These are phyloP conservation scores for Ampelocalamus luodianensis DNA, from an alignment of 176 grass and related monocot genomes.

Conservation along the genomic window DNA sequence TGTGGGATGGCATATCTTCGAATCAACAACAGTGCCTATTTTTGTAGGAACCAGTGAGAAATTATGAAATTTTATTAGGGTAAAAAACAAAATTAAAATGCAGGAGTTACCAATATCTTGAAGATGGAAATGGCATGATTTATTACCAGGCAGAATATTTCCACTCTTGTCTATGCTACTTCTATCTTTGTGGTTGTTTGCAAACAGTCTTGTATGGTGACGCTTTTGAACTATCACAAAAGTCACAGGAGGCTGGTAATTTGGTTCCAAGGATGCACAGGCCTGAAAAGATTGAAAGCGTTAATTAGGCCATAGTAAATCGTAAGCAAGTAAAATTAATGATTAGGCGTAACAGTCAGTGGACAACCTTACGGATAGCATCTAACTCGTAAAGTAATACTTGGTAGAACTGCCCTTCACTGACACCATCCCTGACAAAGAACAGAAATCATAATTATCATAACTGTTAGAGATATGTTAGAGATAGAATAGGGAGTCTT, in stretches of 20 bases:
- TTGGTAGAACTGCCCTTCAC: conserved; percentile 78
- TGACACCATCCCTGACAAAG: conserved; percentile 67
- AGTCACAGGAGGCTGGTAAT: conserved; percentile 75
- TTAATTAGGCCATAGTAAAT: neutral
- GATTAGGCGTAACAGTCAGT: neutral
- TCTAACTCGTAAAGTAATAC: conserved; percentile 75
- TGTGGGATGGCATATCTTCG: conserved; percentile 71
- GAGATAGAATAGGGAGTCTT: too few species aligned
- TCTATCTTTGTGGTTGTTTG: conserved; percentile 72
- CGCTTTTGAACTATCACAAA: conserved; percentile 85
- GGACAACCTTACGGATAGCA: conserved; percentile 72
- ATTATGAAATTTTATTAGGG: neutral
- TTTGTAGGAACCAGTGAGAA: neutral
- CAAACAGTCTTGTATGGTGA: conserved; percentile 72
- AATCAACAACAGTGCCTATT: conserved; percentile 69
- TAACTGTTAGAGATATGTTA: too few species aligned
- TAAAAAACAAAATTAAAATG: neutral
- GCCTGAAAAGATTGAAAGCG: conserved; percentile 46
- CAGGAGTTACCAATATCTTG: neutral
- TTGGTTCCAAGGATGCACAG: conserved; percentile 73
- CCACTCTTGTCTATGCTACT: conserved; percentile 72
- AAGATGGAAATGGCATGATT: neutral
- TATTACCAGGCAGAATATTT: conserved; percentile 69
- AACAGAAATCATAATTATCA: neutral
- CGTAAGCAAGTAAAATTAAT: neutral